A percentile compares a stretch with the other conserved stretches of the same genome.
Conservation (phyloP, 192 early-diverging fungal genomes). For the Dispira parvispora region DNA sequence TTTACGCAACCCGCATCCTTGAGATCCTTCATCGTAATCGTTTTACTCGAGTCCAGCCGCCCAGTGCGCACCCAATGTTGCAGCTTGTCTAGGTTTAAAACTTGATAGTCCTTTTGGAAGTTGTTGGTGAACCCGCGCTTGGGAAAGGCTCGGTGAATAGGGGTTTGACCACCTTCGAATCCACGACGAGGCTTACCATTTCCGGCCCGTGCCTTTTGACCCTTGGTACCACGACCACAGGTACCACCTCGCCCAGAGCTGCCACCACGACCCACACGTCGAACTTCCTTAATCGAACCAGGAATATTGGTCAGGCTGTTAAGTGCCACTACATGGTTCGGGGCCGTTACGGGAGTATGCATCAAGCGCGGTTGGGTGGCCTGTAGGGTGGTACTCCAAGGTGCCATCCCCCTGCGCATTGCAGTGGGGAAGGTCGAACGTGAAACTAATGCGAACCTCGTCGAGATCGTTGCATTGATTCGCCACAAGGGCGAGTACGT, state of each 20-base stretch:
- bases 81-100: slow-evolving; percentile 70
- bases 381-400: too few relatives aligned
- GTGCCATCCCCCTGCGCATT: too few relatives aligned
- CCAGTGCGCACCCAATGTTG: slow-evolving; percentile 84
- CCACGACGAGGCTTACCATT: slow-evolving; percentile 60
- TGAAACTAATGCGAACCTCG: too few relatives aligned
- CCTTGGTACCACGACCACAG: slow-evolving; percentile 81
- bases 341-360: too few relatives aligned
- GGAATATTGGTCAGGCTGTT: slow-evolving; percentile 7
- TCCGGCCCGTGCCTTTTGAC: slow-evolving; percentile 64
- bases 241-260: slow-evolving; percentile 84
- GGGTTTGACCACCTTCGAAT: slow-evolving; percentile 90
- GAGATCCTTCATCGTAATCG: slow-evolving; percentile 69
- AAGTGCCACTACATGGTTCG: not conserved
- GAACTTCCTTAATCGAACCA: slow-evolving; percentile 24
- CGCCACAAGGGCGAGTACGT: too few relatives aligned
- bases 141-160: slow-evolving; percentile 61
- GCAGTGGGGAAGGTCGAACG: too few relatives aligned
- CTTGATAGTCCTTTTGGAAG: slow-evolving; percentile 37
- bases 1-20: slow-evolving; percentile 46
- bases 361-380: too few relatives aligned
- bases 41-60: slow-evolving; percentile 56
- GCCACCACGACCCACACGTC: slow-evolving; percentile 63
- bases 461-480: too few relatives aligned
- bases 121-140: slow-evolving; percentile 71